Evolutionary conservation across 2,329 filamentous ascomycete genomes (phyloP), one percentile per base, ranked within the genome.

Genomic region (Colletotrichum truncatum): DNA sequence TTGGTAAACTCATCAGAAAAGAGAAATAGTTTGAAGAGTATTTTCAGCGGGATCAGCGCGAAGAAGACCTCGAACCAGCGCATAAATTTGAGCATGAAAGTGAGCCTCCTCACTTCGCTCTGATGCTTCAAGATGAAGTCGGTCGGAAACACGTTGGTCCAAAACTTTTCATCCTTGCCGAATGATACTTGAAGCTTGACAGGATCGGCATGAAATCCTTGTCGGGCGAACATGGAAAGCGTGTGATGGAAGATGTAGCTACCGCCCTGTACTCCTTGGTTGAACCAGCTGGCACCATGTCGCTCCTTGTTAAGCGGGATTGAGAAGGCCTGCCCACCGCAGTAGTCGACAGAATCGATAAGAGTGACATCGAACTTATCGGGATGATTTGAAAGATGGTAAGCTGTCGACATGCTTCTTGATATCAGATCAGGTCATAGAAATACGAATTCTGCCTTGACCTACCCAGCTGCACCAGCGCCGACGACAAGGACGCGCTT

Each of bases 1-100:
- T 91, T 89, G 16, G 84, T 85, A 70, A 93, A 93, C 56, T 91
- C 89, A 8, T 85, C 80, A 38, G 83, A 89, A 75, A 92, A 92
- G 48, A 84, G 78, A 74, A 90, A 92, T 49, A 92, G 76, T 69
- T 85, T 86, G 71, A 92, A 81, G 68, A 92, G 81, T 6, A 86
- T 75, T 68, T 86, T 87, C 69, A 92, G 86, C 0, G 87, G 87
- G 10, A 89, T 73, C 8, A 89, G 70, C 1, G 83, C 85, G 63
- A 89, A 84, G 61, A 88, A 72, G 10, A 87, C 67, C 75, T 88
- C 84, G 34, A 87, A 84, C 79, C 79, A 83, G 25, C 85, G 81
- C 14, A 88, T 80, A 14, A 88, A 76, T 59, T 81, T 84, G 45
- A 89, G 74, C 77, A 88, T 84, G 53, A 71, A 76, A 61, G 78